These are phyloP conservation scores for Peronospora tabacina DNA, from an alignment of 352 stramenopile genomes.

Conservation along the genomic window DNA sequence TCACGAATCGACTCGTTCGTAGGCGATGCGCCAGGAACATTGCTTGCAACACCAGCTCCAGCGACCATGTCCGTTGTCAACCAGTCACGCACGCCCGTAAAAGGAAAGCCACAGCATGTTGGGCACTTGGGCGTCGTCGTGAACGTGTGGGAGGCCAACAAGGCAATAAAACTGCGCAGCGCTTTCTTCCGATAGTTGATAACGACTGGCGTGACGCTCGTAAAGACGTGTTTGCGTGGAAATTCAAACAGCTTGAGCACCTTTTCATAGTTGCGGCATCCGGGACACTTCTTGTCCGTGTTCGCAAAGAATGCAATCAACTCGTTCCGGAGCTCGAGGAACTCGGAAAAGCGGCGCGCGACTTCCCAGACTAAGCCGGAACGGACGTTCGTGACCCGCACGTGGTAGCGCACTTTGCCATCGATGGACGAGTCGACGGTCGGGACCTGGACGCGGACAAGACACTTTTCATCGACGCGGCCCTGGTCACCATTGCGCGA, in stretches of 20 bases:
- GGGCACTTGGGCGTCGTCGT: constrained; percentile 72
- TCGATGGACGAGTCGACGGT: constrained; percentile 28
- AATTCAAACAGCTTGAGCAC: constrained; percentile 78
- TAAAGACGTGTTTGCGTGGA: constrained; percentile 77
- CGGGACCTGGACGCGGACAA: constrained; percentile 60
- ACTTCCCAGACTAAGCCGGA: constrained; percentile 67
- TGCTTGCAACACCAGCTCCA: background rate
- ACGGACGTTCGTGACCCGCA: constrained; percentile 58
- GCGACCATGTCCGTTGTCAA: constrained; percentile 39
- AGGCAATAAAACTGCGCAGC: constrained; percentile 55
- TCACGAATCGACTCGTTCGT: constrained; percentile 44
- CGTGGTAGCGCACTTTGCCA: constrained; percentile 61
- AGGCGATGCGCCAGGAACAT: constrained; percentile 6
- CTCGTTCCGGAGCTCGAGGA: constrained; percentile 60
- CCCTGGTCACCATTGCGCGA: constrained; percentile 66
- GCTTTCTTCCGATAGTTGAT: constrained; percentile 79
- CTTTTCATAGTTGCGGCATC: constrained; percentile 80
- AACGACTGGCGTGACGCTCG: constrained; percentile 60
- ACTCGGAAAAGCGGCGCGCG: constrained; percentile 74
- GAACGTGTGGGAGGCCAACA: constrained; percentile 79
- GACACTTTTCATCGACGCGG: constrained; percentile 58
- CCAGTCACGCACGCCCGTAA: constrained; percentile 74
- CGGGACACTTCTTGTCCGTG: constrained; percentile 64
- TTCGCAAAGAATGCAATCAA: constrained; percentile 55
- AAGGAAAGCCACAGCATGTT: constrained; percentile 62